Conservation (phyloP, 306 rosid species). For the Gastrolobium villosum region DNA sequence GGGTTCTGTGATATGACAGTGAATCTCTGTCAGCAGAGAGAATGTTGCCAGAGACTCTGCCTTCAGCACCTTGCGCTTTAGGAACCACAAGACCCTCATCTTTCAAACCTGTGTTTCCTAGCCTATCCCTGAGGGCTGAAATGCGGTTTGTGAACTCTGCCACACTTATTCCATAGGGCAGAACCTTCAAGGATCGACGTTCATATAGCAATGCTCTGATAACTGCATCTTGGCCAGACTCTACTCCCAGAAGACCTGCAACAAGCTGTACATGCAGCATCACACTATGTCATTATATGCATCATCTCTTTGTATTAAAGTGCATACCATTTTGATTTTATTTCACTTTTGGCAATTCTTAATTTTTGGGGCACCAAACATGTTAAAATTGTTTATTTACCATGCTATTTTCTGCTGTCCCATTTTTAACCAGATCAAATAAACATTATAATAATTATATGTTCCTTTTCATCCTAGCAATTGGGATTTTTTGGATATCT, state of each 20-base stretch:
- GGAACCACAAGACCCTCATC: constrained; percentile 82
- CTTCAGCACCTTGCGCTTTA: constrained; percentile 54
- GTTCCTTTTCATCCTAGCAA: no score
- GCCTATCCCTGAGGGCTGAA: constrained; percentile 58
- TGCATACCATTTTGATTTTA: no score
- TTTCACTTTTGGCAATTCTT: no score
- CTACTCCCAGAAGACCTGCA: constrained; percentile 83
- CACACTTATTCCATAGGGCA: constrained; percentile 63
- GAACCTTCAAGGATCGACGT: background rate
- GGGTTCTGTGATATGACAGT: constrained; percentile 62
- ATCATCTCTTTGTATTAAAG: no score
- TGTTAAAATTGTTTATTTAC: no score
- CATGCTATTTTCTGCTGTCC: no score
- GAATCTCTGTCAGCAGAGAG: constrained; percentile 60
- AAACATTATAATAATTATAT: no score
- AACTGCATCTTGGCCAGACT: constrained; percentile 68
- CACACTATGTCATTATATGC: no score
- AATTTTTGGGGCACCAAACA: no score
- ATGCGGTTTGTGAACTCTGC: constrained; percentile 66
- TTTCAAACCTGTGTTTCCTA: constrained; percentile 62
- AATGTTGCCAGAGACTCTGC: constrained; percentile 55
- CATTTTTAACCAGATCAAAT: no score
- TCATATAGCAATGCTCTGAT: constrained; percentile 62
- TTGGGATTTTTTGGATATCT: no score
- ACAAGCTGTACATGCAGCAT: constrained; percentile 55